Evolutionary conservation across 306 rosid species (phyloP).

Genomic region (Canavalia ensiformis): DNA sequence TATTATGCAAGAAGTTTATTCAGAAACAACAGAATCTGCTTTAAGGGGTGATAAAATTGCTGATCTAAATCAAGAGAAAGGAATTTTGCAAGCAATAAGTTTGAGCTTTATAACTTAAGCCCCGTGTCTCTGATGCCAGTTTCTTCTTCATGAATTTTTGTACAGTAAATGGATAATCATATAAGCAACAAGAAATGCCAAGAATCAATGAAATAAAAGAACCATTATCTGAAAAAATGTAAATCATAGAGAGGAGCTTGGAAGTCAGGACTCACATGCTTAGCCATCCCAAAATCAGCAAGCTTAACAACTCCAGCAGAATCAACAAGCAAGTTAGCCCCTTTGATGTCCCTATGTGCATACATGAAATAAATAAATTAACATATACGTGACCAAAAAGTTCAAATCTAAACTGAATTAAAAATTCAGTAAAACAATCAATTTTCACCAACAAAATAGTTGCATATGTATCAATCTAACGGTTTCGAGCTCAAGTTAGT

Average conservation of each 20-base stretch:
- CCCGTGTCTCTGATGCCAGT: not conserved
- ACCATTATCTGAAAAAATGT: not conserved
- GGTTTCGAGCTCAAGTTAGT: constrained; percentile 34
- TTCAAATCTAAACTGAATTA: constrained; percentile 32
- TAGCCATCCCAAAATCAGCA: constrained; percentile 97
- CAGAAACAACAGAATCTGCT: constrained; percentile 12
- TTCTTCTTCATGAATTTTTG: not conserved
- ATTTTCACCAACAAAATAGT: constrained; percentile 13
- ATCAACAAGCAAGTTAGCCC: constrained; percentile 94
- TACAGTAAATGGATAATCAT: not conserved
- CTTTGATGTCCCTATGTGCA: constrained; percentile 82
- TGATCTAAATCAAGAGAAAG: constrained; percentile 36
- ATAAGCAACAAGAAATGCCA: not conserved
- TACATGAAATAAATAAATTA: not conserved
- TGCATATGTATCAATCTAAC: not conserved
- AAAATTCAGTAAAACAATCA: not conserved
- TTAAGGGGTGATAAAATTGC: constrained; percentile 16
- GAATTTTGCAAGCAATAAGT: constrained; percentile 29
- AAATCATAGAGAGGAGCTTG: not conserved
- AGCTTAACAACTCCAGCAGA: constrained; percentile 87
- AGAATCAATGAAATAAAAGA: constrained; percentile 1
- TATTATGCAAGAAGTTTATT: not conserved
- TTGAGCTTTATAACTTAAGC: constrained; percentile 32
- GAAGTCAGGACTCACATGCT: constrained; percentile 70
- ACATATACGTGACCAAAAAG: not conserved